Conservation (phyloP, 768 basidiomycete species). For the Lactarius indigo region DNA sequence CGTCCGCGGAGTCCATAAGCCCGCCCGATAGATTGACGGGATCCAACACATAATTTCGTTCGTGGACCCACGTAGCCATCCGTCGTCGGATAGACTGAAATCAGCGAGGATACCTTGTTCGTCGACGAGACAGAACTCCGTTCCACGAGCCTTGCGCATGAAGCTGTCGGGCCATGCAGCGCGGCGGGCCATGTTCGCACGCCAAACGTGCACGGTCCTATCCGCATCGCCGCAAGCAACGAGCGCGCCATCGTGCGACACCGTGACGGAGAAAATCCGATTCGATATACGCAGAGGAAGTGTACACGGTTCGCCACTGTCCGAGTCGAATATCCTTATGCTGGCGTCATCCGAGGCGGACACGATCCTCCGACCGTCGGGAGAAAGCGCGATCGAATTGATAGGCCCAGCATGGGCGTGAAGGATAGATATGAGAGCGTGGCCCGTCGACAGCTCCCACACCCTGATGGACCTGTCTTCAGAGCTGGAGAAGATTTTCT, state of each 20-base stretch:
- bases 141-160: not conserved
- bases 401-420: constrained; percentile 30
- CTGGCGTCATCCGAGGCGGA: constrained; percentile 18
- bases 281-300: not conserved
- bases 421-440: constrained; percentile 24
- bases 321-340: constrained; percentile 13
- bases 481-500: constrained; percentile 16
- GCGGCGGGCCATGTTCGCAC: not conserved
- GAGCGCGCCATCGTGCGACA: constrained; percentile 11
- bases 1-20: constrained; percentile 15
- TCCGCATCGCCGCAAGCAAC: constrained; percentile 7
- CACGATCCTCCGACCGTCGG: constrained; percentile 4
- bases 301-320: constrained; percentile 8
- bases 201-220: constrained; percentile 5
- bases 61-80: constrained; percentile 16
- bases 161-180: constrained; percentile 11
- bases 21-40: constrained; percentile 9
- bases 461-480: constrained; percentile 18
- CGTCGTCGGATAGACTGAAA: not conserved
- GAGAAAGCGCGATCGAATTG: constrained; percentile 1
- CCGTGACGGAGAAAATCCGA: not conserved
- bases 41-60: constrained; percentile 15
- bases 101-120: constrained; percentile 13
- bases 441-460: constrained; percentile 11
- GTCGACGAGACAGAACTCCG: constrained; percentile 13